Base-by-base conservation (phyloP, 805 yeast species). In the Myxozyma neotropica region DNA sequence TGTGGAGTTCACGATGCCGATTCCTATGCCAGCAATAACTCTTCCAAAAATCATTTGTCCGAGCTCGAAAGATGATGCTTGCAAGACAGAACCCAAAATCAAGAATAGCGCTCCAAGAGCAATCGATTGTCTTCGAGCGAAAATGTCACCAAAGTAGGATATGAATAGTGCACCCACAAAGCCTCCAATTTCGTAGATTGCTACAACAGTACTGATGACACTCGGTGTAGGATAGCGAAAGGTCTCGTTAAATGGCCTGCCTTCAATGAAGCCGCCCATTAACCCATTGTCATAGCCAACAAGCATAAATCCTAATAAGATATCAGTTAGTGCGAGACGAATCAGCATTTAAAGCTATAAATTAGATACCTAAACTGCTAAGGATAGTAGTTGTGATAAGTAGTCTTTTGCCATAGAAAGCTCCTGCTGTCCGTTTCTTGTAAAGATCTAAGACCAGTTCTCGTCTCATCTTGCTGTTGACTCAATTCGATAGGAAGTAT, bases 121-220 rank as follows among this genome's bases (percentile, higher is more conserved):
- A 15, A 65, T 58, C 12, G 62, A 48, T 4, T 40, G 35, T 31
- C 56, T 53, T 13, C 68, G 57, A 12, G 57, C 58, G 17, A 58
- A 12, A 3, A 43, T 39, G 26, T 65, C 68, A 12, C 73, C 61
- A 73, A 75, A 42, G 48, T 40, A 31, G 5, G 82, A 81, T 1
- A 82, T 81, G 46, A 75, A 70, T 50, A 81, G 74, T 10, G 82
- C 77, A 3, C 83, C 81, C 44, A 77, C 65, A 49, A 81, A 72
- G 1, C 83, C 82, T 0, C 84, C 84, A 23, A 79, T 74, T 61
- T 81, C 83, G 58, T 80, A 71, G 42, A 80, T 78, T 19, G 82
- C 80, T 46, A 79, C 79, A 79, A 79, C 78, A 31, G 80, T 75
- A 21, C 81, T 80, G 6, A 75, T 68, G 8, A 67, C 76, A 1